phyloP scores from a whole-genome alignment of 306 rosid genomes.

The Boehmeria nivea region DNA sequence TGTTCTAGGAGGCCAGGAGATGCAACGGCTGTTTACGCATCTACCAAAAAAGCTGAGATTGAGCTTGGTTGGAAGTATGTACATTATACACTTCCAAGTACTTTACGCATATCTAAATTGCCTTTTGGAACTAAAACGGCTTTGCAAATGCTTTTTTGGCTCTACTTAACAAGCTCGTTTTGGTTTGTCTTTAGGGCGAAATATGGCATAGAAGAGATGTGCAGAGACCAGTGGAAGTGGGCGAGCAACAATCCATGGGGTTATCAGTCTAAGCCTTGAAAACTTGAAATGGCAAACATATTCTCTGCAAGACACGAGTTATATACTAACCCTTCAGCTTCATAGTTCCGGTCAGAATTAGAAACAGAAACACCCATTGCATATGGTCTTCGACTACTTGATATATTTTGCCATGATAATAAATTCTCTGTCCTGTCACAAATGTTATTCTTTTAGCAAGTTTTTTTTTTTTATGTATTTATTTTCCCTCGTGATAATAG shows the following conservation, averaged over 20 bases:
- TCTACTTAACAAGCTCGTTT: slow-evolving; percentile 3
- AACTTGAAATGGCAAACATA: background rate
- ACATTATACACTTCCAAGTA: background rate
- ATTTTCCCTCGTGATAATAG: no score
- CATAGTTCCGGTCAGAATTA: slow-evolving; percentile 14
- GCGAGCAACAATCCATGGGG: slow-evolving; percentile 87
- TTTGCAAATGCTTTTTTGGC: no score
- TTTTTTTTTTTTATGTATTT: no score
- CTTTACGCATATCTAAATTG: no score
- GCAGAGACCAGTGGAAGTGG: slow-evolving; percentile 99
- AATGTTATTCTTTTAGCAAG: no score
- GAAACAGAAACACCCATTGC: no score
- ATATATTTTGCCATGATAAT: no score
- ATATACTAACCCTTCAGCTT: slow-evolving; percentile 6
- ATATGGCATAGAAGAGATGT: slow-evolving; percentile 72
- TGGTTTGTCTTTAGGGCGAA: slow-evolving; percentile 34
- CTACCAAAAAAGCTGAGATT: slow-evolving; percentile 69
- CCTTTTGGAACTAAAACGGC: no score
- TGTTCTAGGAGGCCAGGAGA: slow-evolving; percentile 88
- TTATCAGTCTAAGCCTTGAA: slow-evolving; percentile 43
- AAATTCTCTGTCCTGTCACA: no score
- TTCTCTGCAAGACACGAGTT: background rate
- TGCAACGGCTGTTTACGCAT: slow-evolving; percentile 88
- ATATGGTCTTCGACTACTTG: no score
- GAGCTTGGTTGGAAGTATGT: slow-evolving; percentile 94